Evolutionary conservation across 2,329 filamentous ascomycete species (phyloP).

Genomic region (Phyllosticta citrichinensis): DNA sequence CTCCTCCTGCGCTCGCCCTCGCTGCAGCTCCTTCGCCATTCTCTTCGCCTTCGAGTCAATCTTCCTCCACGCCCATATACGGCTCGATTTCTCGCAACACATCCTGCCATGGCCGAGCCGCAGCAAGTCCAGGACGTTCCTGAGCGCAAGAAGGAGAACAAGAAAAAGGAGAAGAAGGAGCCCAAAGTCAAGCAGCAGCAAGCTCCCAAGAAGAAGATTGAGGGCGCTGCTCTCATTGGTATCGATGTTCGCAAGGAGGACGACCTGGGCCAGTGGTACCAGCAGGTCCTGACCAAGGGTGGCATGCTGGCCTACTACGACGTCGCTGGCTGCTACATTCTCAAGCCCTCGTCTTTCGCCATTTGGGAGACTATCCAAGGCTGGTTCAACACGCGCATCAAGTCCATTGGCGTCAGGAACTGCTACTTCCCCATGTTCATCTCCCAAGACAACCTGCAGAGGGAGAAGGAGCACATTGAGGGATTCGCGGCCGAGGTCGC

Average conservation of each 20-base stretch:
- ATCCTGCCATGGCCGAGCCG: slow-evolving; percentile 9
- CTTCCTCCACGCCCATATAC: background rate
- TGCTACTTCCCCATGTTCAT: slow-evolving; percentile 96
- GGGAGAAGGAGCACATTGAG: slow-evolving; percentile 93
- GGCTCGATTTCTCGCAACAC: background rate
- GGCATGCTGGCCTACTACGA: slow-evolving; percentile 98
- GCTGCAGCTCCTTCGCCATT: background rate
- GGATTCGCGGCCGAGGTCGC: slow-evolving; percentile 90
- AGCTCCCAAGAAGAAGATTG: slow-evolving; percentile 41
- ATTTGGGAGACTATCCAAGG: slow-evolving; percentile 59
- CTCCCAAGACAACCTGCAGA: slow-evolving; percentile 73
- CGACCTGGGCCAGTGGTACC: slow-evolving; percentile 92
- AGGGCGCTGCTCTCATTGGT: slow-evolving; percentile 62
- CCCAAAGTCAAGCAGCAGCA: slow-evolving; percentile 12
- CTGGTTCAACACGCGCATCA: slow-evolving; percentile 58
- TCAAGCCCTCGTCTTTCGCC: slow-evolving; percentile 55
- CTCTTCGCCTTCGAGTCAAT: background rate
- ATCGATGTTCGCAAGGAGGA: slow-evolving; percentile 78
- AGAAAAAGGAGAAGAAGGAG: slow-evolving; percentile 12
- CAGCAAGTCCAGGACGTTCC: slow-evolving; percentile 4
- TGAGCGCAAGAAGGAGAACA: slow-evolving; percentile 10
- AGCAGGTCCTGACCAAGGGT: slow-evolving; percentile 92
- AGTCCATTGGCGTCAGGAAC: slow-evolving; percentile 86
- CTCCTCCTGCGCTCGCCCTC: background rate
- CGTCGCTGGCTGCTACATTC: slow-evolving; percentile 92